Conservation (phyloP, 1,284 basidiomycete species). For the Cutaneotrichosporon sp. region DNA sequence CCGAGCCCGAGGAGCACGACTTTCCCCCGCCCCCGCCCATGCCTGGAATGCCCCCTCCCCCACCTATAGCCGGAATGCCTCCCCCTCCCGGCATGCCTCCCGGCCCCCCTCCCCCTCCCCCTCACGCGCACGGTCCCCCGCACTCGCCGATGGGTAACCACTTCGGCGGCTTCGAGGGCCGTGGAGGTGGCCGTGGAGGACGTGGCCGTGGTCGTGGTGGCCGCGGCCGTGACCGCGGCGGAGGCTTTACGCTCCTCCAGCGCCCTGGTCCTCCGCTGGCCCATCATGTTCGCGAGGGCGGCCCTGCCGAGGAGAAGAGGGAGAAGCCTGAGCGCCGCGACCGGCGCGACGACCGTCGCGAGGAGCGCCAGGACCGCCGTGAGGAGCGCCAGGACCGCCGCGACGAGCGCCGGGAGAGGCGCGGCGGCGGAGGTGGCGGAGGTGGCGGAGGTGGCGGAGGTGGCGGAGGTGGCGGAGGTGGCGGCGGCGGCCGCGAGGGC, state of each 20-base stretch:
- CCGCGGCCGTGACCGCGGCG: slow-evolving; percentile 23
- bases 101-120: neutral
- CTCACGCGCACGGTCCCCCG: too few species aligned
- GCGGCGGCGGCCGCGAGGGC: too few species aligned
- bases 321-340: neutral
- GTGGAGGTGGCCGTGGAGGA: slow-evolving; percentile 15
- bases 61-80: neutral
- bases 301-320: neutral
- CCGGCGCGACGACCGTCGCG: neutral
- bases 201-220: slow-evolving; percentile 24
- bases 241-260: slow-evolving; percentile 45
- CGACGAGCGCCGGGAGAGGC: too few species aligned
- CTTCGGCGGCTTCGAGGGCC: slow-evolving; percentile 3
- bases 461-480: too few species aligned
- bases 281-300: slow-evolving; percentile 18
- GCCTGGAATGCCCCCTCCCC: neutral
- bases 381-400: neutral
- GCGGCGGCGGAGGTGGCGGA: too few species aligned
- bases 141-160: slow-evolving; percentile 9
- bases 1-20: slow-evolving; percentile 16
- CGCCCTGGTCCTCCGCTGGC: slow-evolving; percentile 39
- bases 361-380: neutral
- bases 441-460: neutral
- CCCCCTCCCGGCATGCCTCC: neutral
- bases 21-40: neutral